phyloP scores from a whole-genome alignment of 2,329 filamentous ascomycete genomes.

The Lojkania enalia region DNA sequence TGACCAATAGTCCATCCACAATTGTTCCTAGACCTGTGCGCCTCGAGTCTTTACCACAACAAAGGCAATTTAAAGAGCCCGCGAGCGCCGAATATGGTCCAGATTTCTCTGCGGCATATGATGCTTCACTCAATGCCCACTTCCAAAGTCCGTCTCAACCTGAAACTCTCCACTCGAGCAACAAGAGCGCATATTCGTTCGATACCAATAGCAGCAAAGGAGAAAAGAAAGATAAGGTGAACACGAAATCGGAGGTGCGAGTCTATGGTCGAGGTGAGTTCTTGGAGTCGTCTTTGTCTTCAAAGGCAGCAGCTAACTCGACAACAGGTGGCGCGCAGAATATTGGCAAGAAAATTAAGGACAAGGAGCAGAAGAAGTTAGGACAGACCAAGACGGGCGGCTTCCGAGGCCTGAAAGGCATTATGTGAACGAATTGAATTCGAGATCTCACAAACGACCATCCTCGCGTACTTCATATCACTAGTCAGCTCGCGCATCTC shows the following conservation, averaged over 20 bases:
- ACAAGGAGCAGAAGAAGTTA: slow-evolving; percentile 50
- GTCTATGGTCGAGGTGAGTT: slow-evolving; percentile 60
- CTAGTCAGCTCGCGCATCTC: background rate
- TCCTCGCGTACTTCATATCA: background rate
- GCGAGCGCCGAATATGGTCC: slow-evolving; percentile 24
- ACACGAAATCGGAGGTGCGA: slow-evolving; percentile 53
- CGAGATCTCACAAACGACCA: background rate
- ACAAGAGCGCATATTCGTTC: slow-evolving; percentile 47
- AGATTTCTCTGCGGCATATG: slow-evolving; percentile 35
- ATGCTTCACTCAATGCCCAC: slow-evolving; percentile 34
- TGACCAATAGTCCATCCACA: slow-evolving; percentile 19
- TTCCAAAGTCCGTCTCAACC: slow-evolving; percentile 23
- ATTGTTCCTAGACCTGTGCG: slow-evolving; percentile 31
- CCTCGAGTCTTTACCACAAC: slow-evolving; percentile 30
- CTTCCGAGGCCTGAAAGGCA: slow-evolving; percentile 46
- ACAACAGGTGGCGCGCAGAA: slow-evolving; percentile 56
- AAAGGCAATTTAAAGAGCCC: slow-evolving; percentile 23
- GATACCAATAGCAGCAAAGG: slow-evolving; percentile 42
- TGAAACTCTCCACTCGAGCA: slow-evolving; percentile 33
- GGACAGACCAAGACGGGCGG: slow-evolving; percentile 46
- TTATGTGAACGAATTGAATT: slow-evolving; percentile 35
- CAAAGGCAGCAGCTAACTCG: slow-evolving; percentile 34
- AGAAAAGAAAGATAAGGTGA: slow-evolving; percentile 51
- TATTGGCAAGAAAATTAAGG: slow-evolving; percentile 57
- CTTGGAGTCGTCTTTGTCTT: background rate